phyloP scores from a whole-genome alignment of 306 rosid species.

The Neltuma alba region DNA sequence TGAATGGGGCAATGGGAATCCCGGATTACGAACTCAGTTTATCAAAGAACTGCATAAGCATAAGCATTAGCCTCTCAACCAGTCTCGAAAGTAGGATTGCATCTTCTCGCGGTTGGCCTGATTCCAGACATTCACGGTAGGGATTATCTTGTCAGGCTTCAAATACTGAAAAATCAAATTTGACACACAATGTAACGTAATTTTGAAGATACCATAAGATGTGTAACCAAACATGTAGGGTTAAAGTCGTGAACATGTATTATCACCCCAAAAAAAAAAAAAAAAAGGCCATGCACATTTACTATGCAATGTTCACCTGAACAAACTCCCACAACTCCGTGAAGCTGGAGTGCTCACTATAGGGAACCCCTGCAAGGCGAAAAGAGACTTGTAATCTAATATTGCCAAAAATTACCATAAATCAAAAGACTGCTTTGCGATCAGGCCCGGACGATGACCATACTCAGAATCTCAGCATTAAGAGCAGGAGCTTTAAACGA shows the following conservation, averaged over 20 bases:
- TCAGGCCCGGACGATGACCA: constrained; percentile 19
- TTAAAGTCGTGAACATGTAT: not conserved
- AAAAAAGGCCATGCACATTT: no score
- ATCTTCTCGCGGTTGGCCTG: constrained; percentile 59
- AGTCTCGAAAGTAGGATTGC: constrained; percentile 56
- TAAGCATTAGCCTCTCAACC: constrained; percentile 46
- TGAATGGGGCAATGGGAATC: not conserved
- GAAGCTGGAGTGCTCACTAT: constrained; percentile 70
- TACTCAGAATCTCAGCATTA: constrained; percentile 18
- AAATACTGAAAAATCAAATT: constrained; percentile 42
- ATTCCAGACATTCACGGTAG: constrained; percentile 54
- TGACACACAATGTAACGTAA: constrained; percentile 3
- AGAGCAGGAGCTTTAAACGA: constrained; percentile 7
- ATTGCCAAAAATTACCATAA: constrained; percentile 9
- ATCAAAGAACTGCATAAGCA: not conserved
- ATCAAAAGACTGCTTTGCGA: not conserved
- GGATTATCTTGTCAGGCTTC: constrained; percentile 59
- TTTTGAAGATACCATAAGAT: not conserved
- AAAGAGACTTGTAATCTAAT: constrained; percentile 25
- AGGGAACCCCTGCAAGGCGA: constrained; percentile 56
- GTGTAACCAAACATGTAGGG: constrained; percentile 3
- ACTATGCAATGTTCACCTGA: constrained; percentile 43
- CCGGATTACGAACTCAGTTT: constrained; percentile 4
- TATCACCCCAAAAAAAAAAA: no score
- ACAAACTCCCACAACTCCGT: constrained; percentile 58